Evolutionary conservation across 108 stramenopile species (phyloP), one percentile per base, ranked within the genome.

Genomic region (Fragilariopsis cylindrus): DNA sequence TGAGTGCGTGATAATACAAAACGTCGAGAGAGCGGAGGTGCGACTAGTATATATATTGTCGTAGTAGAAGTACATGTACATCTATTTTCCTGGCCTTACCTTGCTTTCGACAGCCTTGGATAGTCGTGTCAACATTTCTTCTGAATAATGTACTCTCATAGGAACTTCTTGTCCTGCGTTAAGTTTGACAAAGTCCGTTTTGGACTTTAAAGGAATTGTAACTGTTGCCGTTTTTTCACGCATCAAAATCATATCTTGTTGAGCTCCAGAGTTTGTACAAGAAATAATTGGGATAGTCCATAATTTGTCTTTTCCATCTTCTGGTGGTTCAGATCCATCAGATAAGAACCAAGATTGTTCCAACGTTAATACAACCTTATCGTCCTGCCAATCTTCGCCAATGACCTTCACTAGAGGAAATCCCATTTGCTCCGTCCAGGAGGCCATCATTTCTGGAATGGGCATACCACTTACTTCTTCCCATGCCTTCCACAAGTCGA

Each of bases 371-470:
- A 84, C 83, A 41, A 89, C 92, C 44, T 85, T 86, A 57, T 91
- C 83, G 62, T 74, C 89, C 42, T 89, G 80, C 89, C 89, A 92
- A 9, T 78, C 80, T 69, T 90, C 88, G 67, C 70, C 80, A 5
- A 78, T 74, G 43, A 98, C 90, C 60, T 82, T 90, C 21, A 97
- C 65, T 13, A 97, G 70, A 16, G 94, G 94, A 74, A 92, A 96
- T 65, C 92, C 98, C 95, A 97, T 98, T 76, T 97, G 94, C 76
- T 98, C 95, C 6, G 98, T 98, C 96, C 98, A 98, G 53, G 83
- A 83, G 4, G 87, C 81, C 96, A 97, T 97, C 83, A 98, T 84
- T 69, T 93, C 88, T 52, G 74, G 76, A 62, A 98, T 84, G 21
- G 94, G 92, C 88, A 93, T 89, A 46, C 92, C 95, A 50, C 87